Base-by-base conservation (phyloP, 495 filamentous ascomycete genomes). In the Endocarpon pusillum region DNA sequence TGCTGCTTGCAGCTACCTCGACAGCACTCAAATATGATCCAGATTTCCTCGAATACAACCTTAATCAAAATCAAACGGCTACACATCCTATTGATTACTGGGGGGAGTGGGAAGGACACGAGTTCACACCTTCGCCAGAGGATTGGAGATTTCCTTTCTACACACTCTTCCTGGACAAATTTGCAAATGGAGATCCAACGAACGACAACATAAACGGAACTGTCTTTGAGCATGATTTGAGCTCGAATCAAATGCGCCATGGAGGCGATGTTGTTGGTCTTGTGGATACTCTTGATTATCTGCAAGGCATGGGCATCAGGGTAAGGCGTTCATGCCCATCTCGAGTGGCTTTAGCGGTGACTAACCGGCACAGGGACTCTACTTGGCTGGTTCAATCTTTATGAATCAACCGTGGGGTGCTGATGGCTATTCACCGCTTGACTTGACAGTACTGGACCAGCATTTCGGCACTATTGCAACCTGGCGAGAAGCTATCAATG, bases 91-190 rank as follows among this genome's bases (percentile, higher is more conserved):
- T 69, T 10, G 61, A 82, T 20, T 82, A 82, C 51, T 64, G 55
- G 45, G 69, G 69, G 9, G 44, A 60, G 51, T 78, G 77, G 63
- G 49, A 58, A 10, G 55, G 64, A 33, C 66, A 71, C 41, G 46
- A 39, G 6, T 78, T 69, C 42, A 44, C 46, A 10, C 60, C 64
- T 0, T 80, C 77, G 1, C 77, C 78, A 0, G 42, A 51, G 1
- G 78, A 72, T 42, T 83, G 78, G 78, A 62, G 78, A 15, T 64
- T 83, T 38, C 78, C 78, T 0, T 68, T 79, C 38, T 83, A 81
- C 44, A 76, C 73, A 3, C 41, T 82, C 19, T 75, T 79, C 38
- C 49, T 81, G 1, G 78, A 83, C 43, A 60, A 75, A 18, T 81
- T 69, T 37, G 74, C 78, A 28, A 79, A 83, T 40, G 78, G 78